These are phyloP conservation scores for Adansonia gregorii DNA, from an alignment of 441 rosid species.

Conservation along the genomic window DNA sequence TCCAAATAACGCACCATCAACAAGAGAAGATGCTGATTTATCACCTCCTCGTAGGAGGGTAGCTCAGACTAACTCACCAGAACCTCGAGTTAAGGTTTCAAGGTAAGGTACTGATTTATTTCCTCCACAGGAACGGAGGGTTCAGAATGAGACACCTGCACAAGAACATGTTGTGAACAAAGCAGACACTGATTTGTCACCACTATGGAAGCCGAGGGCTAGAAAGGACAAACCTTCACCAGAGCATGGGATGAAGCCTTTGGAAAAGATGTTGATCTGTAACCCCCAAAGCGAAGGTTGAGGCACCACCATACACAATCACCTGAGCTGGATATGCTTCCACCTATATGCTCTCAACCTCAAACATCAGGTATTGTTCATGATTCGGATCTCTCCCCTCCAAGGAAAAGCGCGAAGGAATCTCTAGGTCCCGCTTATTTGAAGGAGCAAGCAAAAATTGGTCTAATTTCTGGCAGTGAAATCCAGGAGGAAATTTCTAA, in stretches of 20 bases:
- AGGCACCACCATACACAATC: conserved; percentile 39
- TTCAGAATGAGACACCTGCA: conserved; percentile 50
- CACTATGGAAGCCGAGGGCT: conserved; percentile 42
- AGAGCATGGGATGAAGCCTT: conserved; percentile 28
- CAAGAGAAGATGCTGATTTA: conserved; percentile 39
- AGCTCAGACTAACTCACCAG: conserved; percentile 32
- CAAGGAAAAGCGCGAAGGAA: conserved; percentile 53
- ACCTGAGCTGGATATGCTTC: conserved; percentile 39
- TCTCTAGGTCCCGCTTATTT: conserved; percentile 38
- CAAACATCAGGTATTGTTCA: conserved; percentile 16
- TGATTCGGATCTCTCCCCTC: conserved; percentile 57
- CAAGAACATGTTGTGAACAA: conserved; percentile 38
- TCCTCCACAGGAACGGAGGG: conserved; percentile 45
- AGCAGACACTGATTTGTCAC: conserved; percentile 50
- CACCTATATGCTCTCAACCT: conserved; percentile 30
- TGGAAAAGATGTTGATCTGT: conserved; percentile 39
- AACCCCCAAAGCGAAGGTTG: conserved; percentile 37
- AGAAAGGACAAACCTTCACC: conserved; percentile 38
- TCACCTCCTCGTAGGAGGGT: conserved; percentile 50
- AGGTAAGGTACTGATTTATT: conserved; percentile 44
- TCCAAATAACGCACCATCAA: conserved; percentile 46
- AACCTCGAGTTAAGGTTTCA: conserved; percentile 23
- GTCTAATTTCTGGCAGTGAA: conserved; percentile 70
- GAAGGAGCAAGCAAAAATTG: conserved; percentile 54
- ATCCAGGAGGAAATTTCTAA: conserved; percentile 58